Evolutionary conservation across 371 early-diverging fungal genomes (phyloP).

Genomic region (Mucor piriformis): DNA sequence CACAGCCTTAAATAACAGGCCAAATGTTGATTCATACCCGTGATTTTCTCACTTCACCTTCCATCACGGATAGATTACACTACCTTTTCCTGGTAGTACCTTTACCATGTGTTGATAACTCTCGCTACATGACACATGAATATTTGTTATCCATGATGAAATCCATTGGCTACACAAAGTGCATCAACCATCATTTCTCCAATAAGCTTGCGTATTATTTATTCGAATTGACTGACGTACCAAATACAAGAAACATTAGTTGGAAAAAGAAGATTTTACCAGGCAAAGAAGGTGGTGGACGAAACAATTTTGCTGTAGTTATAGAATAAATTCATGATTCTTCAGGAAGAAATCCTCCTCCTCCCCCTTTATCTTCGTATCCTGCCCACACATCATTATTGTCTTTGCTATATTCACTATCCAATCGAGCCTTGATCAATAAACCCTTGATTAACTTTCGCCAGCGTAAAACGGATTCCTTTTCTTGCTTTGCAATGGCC

Average conservation of each 20-base stretch:
- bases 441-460: constrained; percentile 59
- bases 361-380: not conserved
- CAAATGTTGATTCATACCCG: constrained; percentile 55
- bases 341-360: constrained; percentile 21
- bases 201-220: constrained; percentile 79
- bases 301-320: constrained; percentile 73
- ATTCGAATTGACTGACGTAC: constrained; percentile 41
- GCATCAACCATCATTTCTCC: constrained; percentile 67
- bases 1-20: constrained; percentile 28
- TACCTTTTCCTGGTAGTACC: constrained; percentile 83
- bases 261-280: constrained; percentile 60
- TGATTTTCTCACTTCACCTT: constrained; percentile 34
- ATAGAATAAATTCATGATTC: constrained; percentile 24
- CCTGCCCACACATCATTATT: constrained; percentile 2
- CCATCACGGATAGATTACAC: constrained; percentile 37
- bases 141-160: constrained; percentile 63
- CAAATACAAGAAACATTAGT: constrained; percentile 5
- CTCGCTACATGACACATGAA: constrained; percentile 82
- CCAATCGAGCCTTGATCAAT: constrained; percentile 55
- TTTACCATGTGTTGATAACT: constrained; percentile 81
- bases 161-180: constrained; percentile 62
- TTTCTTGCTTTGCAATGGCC: constrained; percentile 51
- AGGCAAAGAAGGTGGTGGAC: constrained; percentile 52
- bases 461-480: constrained; percentile 62
- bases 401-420: constrained; percentile 47